Evolutionary conservation across 306 rosid genomes (phyloP).

Genomic region (Sicyos edulis): DNA sequence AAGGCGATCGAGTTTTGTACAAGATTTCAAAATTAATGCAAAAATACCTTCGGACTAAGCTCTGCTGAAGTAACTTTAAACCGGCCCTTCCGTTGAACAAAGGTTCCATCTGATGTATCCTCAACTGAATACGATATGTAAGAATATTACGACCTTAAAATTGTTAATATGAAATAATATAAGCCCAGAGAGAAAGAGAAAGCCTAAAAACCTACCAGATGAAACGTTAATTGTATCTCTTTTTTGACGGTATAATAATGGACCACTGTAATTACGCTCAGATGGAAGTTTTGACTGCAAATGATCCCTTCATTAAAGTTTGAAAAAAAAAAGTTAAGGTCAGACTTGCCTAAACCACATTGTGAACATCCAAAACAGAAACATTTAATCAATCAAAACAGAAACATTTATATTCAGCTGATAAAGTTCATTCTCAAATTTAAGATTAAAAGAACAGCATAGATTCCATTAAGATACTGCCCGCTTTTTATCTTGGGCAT

Average conservation of each 20-base stretch:
- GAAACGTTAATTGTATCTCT: constrained; percentile 57
- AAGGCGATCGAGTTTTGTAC: background rate
- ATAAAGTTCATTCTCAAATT: constrained; percentile 8
- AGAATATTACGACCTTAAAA: constrained; percentile 3
- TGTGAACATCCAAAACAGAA: background rate
- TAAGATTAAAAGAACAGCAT: constrained; percentile 1
- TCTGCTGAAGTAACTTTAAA: constrained; percentile 87
- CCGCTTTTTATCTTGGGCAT: background rate
- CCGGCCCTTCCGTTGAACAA: constrained; percentile 72
- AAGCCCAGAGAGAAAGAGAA: background rate
- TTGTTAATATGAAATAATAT: background rate
- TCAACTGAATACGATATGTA: constrained; percentile 40
- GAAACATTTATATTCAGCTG: background rate
- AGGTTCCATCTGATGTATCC: constrained; percentile 81
- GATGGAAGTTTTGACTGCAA: constrained; percentile 46
- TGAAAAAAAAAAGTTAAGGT: background rate
- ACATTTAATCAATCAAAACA: background rate
- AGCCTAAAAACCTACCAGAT: constrained; percentile 43
- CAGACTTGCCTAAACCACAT: constrained; percentile 10
- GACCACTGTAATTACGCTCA: constrained; percentile 76
- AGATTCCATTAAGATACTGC: background rate
- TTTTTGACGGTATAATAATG: constrained; percentile 42
- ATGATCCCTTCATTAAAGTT: constrained; percentile 61
- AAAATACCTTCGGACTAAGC: constrained; percentile 66
- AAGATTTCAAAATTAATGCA: constrained; percentile 17